Evolutionary conservation across 1,284 basidiomycete species (phyloP).

Genomic region (Fereydounia khargensis): DNA sequence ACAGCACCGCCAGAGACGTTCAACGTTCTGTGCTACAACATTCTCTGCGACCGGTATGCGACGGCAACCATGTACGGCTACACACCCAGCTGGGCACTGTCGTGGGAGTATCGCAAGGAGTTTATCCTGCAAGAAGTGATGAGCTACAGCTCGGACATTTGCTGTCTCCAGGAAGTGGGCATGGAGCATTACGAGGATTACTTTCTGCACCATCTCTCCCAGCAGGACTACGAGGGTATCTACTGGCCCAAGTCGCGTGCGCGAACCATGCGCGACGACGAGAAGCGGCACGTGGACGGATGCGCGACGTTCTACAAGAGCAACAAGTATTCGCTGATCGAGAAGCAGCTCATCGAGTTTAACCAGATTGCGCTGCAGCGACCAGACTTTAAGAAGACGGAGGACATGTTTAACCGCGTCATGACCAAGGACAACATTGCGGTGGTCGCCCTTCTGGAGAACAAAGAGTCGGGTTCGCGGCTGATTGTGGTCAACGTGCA

Average conservation of each 20-base stretch:
- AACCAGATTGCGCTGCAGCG: slow-evolving; percentile 88
- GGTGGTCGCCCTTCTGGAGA: slow-evolving; percentile 82
- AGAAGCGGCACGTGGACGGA: slow-evolving; percentile 86
- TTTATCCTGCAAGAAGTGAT: slow-evolving; percentile 83
- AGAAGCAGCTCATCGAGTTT: slow-evolving; percentile 93
- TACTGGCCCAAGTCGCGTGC: slow-evolving; percentile 92
- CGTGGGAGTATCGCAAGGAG: slow-evolving; percentile 92
- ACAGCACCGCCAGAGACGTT: slow-evolving; percentile 64
- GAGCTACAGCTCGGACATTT: slow-evolving; percentile 79
- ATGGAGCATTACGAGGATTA: slow-evolving; percentile 90
- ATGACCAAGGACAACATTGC: slow-evolving; percentile 94
- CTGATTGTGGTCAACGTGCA: slow-evolving; percentile 88
- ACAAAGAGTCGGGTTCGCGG: slow-evolving; percentile 78
- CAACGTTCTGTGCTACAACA: slow-evolving; percentile 86
- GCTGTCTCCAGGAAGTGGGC: slow-evolving; percentile 90
- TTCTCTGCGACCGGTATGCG: slow-evolving; percentile 87
- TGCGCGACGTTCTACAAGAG: slow-evolving; percentile 95
- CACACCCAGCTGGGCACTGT: slow-evolving; percentile 91
- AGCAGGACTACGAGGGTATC: slow-evolving; percentile 83
- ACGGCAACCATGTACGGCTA: slow-evolving; percentile 91
- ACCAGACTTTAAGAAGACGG: slow-evolving; percentile 93
- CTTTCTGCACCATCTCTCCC: slow-evolving; percentile 74
- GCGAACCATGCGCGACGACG: slow-evolving; percentile 85
- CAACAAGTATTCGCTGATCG: slow-evolving; percentile 81
- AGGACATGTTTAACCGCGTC: slow-evolving; percentile 99